Percentiles rank a stretch among this genome's conserved stretches.
Evolutionary conservation across 1,284 basidiomycete genomes (phyloP).

Genomic region (Tylopilus sp.): DNA sequence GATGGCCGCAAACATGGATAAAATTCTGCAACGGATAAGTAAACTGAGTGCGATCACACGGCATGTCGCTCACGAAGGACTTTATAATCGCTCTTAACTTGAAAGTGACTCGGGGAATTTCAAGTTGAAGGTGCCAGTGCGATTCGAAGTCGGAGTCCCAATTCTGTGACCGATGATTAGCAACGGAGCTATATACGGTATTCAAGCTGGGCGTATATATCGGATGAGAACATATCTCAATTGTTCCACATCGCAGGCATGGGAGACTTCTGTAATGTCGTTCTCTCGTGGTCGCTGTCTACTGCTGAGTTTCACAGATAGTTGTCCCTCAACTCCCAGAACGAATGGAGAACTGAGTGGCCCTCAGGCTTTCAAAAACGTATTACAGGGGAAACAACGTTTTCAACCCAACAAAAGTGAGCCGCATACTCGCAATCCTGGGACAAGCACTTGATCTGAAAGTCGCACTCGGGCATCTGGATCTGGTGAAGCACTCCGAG

Average conservation of each 20-base stretch:
- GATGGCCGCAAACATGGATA: too few species aligned
- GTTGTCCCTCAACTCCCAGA: not conserved
- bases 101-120: too few species aligned
- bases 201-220: too few species aligned
- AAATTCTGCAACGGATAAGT: too few species aligned
- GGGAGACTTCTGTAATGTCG: conserved; percentile 4
- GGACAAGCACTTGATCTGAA: conserved; percentile 21
- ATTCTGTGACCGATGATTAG: too few species aligned
- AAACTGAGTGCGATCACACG: too few species aligned
- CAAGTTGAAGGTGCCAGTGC: too few species aligned
- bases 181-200: too few species aligned
- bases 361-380: not conserved
- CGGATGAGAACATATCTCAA: not conserved
- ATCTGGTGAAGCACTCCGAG: conserved; percentile 7
- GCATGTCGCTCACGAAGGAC: too few species aligned
- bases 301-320: not conserved
- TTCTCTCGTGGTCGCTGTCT: not conserved
- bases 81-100: too few species aligned
- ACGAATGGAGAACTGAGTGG: not conserved
- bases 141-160: too few species aligned
- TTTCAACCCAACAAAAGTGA: not conserved
- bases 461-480: conserved; percentile 11
- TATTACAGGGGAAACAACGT: not conserved
- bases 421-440: conserved; percentile 13
- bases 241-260: not conserved